These are phyloP conservation scores for Adenanthera pavonina DNA, from an alignment of 306 rosid genomes.

Conservation along the genomic window DNA sequence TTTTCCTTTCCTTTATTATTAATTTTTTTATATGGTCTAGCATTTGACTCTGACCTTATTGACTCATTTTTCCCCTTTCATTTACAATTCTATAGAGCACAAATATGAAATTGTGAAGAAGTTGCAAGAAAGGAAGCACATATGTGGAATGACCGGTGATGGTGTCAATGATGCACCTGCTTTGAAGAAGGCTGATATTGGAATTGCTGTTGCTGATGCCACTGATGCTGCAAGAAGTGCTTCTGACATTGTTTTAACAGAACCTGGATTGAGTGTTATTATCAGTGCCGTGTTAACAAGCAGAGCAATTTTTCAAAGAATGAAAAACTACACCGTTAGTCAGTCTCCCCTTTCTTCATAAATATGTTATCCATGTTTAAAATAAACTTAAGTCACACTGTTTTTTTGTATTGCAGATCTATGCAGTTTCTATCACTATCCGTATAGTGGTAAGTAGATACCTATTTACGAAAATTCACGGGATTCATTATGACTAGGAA, in stretches of 20 bases:
- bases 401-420: slow-evolving; percentile 64
- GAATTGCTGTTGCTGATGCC: slow-evolving; percentile 98
- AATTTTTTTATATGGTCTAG: neutral
- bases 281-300: slow-evolving; percentile 97
- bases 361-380: slow-evolving; percentile 18
- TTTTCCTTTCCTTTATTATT: neutral
- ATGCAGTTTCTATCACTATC: slow-evolving; percentile 97
- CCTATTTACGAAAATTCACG: neutral
- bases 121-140: slow-evolving; percentile 95
- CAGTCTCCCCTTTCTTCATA: slow-evolving; percentile 23
- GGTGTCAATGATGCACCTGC: slow-evolving; percentile 99
- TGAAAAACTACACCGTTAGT: slow-evolving; percentile 97
- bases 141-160: slow-evolving; percentile 99
- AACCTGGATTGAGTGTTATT: slow-evolving; percentile 97
- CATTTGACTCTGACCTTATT: slow-evolving; percentile 14
- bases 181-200: slow-evolving; percentile 96
- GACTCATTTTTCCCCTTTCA: neutral
- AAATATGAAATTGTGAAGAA: slow-evolving; percentile 95
- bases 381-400: slow-evolving; percentile 1
- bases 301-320: slow-evolving; percentile 95
- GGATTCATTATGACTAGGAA: neutral
- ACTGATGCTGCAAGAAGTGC: slow-evolving; percentile 99
- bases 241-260: slow-evolving; percentile 95
- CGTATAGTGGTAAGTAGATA: slow-evolving; percentile 91
- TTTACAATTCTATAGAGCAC: slow-evolving; percentile 61